phyloP scores from a whole-genome alignment of 805 yeast species.

The Ogataea salicorniae region DNA sequence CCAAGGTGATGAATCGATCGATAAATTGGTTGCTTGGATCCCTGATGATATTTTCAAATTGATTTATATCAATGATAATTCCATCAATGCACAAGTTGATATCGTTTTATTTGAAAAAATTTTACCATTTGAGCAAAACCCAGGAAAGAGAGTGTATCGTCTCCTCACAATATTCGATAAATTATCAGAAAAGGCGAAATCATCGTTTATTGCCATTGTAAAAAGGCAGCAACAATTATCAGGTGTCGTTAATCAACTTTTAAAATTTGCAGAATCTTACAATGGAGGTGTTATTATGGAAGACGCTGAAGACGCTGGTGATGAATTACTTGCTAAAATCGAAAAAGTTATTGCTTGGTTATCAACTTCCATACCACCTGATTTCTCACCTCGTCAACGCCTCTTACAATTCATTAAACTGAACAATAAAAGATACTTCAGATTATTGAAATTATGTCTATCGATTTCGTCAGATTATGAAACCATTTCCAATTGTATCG shows the following conservation, averaged over 20 bases:
- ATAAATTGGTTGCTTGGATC: constrained; percentile 39
- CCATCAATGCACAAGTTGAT: constrained; percentile 65
- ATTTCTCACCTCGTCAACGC: constrained; percentile 41
- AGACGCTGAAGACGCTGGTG: constrained; percentile 9
- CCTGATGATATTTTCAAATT: constrained; percentile 64
- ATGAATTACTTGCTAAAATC: constrained; percentile 30
- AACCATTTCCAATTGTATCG: constrained; percentile 55
- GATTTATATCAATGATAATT: constrained; percentile 66
- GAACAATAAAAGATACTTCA: constrained; percentile 55
- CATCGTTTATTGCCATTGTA: constrained; percentile 64
- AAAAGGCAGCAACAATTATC: constrained; percentile 63
- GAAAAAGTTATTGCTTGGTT: constrained; percentile 62
- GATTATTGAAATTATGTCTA: constrained; percentile 49
- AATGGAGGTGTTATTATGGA: constrained; percentile 29
- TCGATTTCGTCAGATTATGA: constrained; percentile 54
- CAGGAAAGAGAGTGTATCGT: constrained; percentile 43
- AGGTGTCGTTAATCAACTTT: constrained; percentile 42
- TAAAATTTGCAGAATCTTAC: constrained; percentile 45
- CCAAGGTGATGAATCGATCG: constrained; percentile 24
- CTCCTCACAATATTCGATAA: constrained; percentile 42
- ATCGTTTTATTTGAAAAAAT: constrained; percentile 51
- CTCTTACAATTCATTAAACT: constrained; percentile 48
- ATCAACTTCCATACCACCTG: constrained; percentile 48
- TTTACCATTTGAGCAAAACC: constrained; percentile 47
- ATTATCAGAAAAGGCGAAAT: constrained; percentile 53